Evolutionary conservation across 78 protist genomes (phyloP).

Genomic region (Speleostelium caveatum): DNA sequence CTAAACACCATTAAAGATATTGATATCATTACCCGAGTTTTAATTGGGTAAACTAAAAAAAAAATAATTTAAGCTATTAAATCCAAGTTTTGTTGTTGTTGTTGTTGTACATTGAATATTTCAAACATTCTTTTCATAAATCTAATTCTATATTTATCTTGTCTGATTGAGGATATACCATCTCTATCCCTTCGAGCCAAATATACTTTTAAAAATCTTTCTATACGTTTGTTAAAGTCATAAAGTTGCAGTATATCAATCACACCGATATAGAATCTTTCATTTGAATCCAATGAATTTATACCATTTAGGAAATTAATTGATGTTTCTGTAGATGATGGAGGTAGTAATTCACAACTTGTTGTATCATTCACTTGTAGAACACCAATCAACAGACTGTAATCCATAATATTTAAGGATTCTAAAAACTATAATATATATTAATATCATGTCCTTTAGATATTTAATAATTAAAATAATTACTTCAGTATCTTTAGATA

Average conservation of each 20-base stretch:
- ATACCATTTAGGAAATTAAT: conserved; percentile 29
- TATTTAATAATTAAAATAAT: too few species aligned
- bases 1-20: too few species aligned
- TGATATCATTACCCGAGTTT: too few species aligned
- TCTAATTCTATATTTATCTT: conserved; percentile 53
- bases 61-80: too few species aligned
- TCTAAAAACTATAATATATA: too few species aligned
- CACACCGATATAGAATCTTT: conserved; percentile 72
- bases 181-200: conserved; percentile 7
- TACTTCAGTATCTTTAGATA: conserved; percentile 18
- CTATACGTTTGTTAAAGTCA: conserved; percentile 41
- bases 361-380: not conserved
- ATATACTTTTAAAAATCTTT: conserved; percentile 69
- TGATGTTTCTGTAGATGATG: too few species aligned
- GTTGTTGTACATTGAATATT: too few species aligned
- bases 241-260: conserved; percentile 75
- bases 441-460: too few species aligned
- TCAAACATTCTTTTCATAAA: conserved; percentile 59
- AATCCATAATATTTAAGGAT: conserved; percentile 70
- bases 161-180: conserved; percentile 68
- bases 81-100: too few species aligned
- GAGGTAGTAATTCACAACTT: not conserved
- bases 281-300: conserved; percentile 11
- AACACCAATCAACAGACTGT: conserved; percentile 59
- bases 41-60: too few species aligned